Percentiles rank a stretch among this genome's conserved stretches.
Conservation (phyloP, 2,329 filamentous ascomycete genomes). For the Xylariaceae sp. region DNA sequence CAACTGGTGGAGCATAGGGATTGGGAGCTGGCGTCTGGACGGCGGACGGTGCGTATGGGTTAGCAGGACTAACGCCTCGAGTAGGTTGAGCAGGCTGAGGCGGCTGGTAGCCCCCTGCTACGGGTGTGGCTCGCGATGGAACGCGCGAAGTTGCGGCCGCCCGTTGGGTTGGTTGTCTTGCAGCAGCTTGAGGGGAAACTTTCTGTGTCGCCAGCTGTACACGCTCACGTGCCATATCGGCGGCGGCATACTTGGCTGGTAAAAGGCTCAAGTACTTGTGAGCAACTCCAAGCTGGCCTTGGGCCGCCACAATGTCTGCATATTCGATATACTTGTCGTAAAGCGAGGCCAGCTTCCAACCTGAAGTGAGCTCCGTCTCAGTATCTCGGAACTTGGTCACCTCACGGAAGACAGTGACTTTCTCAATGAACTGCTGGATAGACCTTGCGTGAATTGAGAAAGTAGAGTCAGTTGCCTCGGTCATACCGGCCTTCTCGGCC, state of each 20-base stretch:
- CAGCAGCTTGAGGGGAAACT: slow-evolving; percentile 38
- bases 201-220: slow-evolving; percentile 81
- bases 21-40: slow-evolving; percentile 36
- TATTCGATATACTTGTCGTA: slow-evolving; percentile 98
- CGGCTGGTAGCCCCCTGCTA: slow-evolving; percentile 51
- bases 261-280: slow-evolving; percentile 91
- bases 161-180: slow-evolving; percentile 36
- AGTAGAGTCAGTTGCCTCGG: slow-evolving; percentile 72
- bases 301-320: slow-evolving; percentile 88
- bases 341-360: slow-evolving; percentile 85
- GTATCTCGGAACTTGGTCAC: slow-evolving; percentile 88
- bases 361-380: slow-evolving; percentile 70
- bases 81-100: slow-evolving; percentile 40
- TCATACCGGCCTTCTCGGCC: slow-evolving; percentile 73
- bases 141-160: slow-evolving; percentile 27
- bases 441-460: slow-evolving; percentile 91
- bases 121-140: slow-evolving; percentile 45
- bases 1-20: slow-evolving; percentile 38
- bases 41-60: slow-evolving; percentile 40
- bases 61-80: slow-evolving; percentile 28
- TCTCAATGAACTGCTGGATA: slow-evolving; percentile 94
- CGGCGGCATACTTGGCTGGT: slow-evolving; percentile 79
- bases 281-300: slow-evolving; percentile 83
- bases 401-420: slow-evolving; percentile 94
- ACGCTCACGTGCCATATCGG: slow-evolving; percentile 82